These are phyloP conservation scores for Cladosporium colombiae DNA, from an alignment of 2,329 filamentous ascomycete genomes.

Conservation along the genomic window DNA sequence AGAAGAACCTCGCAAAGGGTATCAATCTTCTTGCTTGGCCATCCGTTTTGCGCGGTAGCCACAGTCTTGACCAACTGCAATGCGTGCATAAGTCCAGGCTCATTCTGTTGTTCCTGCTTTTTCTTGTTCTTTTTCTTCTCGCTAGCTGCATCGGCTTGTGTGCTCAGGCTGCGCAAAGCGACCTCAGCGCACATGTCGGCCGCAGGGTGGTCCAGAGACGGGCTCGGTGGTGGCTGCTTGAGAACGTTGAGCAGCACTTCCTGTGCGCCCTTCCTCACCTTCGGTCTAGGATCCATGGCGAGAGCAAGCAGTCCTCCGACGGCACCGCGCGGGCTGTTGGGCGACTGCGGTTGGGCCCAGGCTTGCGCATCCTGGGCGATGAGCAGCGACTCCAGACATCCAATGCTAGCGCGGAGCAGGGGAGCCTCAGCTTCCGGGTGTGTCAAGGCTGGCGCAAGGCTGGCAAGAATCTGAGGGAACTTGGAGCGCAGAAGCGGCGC, in stretches of 20 bases:
- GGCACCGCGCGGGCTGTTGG: conserved; percentile 83
- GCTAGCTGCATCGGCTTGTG: conserved; percentile 69
- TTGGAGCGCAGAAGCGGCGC: conserved; percentile 87
- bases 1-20: conserved; percentile 85
- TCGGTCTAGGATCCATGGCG: conserved; percentile 83
- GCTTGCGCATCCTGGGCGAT: conserved; percentile 82
- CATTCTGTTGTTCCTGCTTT: conserved; percentile 57
- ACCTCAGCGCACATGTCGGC: conserved; percentile 96
- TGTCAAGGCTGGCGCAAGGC: conserved; percentile 80
- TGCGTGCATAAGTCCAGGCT: conserved; percentile 81
- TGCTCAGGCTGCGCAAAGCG: conserved; percentile 75
- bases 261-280: conserved; percentile 90
- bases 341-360: conserved; percentile 82
- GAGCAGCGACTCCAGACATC: conserved; percentile 88
- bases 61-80: conserved; percentile 90
- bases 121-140: conserved; percentile 66
- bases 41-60: conserved; percentile 82
- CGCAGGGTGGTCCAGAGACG: conserved; percentile 89
- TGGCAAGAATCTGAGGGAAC: conserved; percentile 88
- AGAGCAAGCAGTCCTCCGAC: conserved; percentile 83
- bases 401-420: conserved; percentile 82
- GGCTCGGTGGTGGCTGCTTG: conserved; percentile 82
- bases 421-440: conserved; percentile 82
- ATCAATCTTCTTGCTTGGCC: conserved; percentile 96
- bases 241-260: conserved; percentile 84